Evolutionary conservation across 768 basidiomycete genomes (phyloP).

Genomic region (Pisolithus microcarpus): DNA sequence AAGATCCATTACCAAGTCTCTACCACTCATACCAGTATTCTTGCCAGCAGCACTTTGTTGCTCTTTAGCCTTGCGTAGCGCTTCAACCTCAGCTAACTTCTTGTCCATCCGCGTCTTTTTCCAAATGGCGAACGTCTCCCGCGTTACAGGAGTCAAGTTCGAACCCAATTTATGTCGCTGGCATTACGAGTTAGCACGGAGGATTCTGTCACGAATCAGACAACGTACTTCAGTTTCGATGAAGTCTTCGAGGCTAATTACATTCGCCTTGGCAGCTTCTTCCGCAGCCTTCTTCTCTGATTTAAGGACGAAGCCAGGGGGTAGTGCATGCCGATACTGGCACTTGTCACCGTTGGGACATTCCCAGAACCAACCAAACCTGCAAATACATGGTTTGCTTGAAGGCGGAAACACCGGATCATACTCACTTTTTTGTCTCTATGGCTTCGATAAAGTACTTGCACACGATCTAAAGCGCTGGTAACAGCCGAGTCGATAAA

Average conservation of each 20-base stretch:
- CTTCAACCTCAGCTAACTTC: conserved; percentile 87
- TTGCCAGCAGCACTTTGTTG: conserved; percentile 80
- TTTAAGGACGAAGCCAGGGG: conserved; percentile 92
- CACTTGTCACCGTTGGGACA: conserved; percentile 85
- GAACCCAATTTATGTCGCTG: conserved; percentile 91
- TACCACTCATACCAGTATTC: conserved; percentile 87
- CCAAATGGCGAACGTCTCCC: conserved; percentile 88
- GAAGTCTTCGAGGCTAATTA: conserved; percentile 94
- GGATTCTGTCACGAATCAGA: not conserved
- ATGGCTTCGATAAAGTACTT: conserved; percentile 96
- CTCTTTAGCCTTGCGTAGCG: conserved; percentile 73
- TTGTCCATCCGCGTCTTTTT: conserved; percentile 94
- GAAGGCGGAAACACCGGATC: not conserved
- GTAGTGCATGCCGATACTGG: conserved; percentile 92
- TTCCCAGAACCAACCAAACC: conserved; percentile 95
- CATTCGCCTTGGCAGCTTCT: conserved; percentile 82
- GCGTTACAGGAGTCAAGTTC: conserved; percentile 89
- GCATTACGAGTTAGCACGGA: conserved; percentile 1
- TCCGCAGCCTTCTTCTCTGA: conserved; percentile 89
- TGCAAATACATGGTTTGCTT: conserved; percentile 14
- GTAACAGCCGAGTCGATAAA: not conserved
- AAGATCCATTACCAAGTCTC: conserved; percentile 68
- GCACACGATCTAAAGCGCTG: conserved; percentile 76
- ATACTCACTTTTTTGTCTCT: conserved; percentile 66
- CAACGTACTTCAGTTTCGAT: conserved; percentile 84